A percentile compares a stretch with the other conserved stretches of the same genome.
These are phyloP conservation scores for Fusarium sp. DNA, from an alignment of 2,329 filamentous ascomycete genomes.

Conservation along the genomic window DNA sequence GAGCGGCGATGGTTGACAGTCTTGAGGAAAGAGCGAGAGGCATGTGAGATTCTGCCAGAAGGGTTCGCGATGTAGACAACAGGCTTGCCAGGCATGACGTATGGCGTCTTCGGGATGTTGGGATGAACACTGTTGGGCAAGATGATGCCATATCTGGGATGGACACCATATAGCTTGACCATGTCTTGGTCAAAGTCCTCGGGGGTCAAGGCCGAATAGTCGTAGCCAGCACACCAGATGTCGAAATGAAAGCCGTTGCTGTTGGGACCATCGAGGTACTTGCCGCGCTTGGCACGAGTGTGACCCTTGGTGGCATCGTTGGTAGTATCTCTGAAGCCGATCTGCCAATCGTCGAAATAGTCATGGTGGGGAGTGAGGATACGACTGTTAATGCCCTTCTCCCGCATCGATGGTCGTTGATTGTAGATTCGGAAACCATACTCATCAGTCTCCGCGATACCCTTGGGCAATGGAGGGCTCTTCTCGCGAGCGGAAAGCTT, in stretches of 20 bases:
- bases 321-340: slow-evolving; percentile 69
- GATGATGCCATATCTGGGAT: slow-evolving; percentile 66
- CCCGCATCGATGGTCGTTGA: slow-evolving; percentile 54
- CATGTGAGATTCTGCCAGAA: slow-evolving; percentile 60
- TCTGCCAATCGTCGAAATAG: slow-evolving; percentile 64
- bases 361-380: slow-evolving; percentile 62
- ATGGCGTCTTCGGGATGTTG: slow-evolving; percentile 48
- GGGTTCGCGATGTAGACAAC: slow-evolving; percentile 62
- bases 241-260: slow-evolving; percentile 67
- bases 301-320: slow-evolving; percentile 67
- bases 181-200: slow-evolving; percentile 64
- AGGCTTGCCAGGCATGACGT: slow-evolving; percentile 59
- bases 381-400: slow-evolving; percentile 63
- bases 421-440: slow-evolving; percentile 62
- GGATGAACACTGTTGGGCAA: slow-evolving; percentile 60
- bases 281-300: slow-evolving; percentile 64
- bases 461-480: slow-evolving; percentile 54
- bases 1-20: slow-evolving; percentile 51
- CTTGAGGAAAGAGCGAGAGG: slow-evolving; percentile 58
- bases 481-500: slow-evolving; percentile 51
- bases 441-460: slow-evolving; percentile 61
- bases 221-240: slow-evolving; percentile 64
- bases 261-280: slow-evolving; percentile 66
- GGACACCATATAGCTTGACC: slow-evolving; percentile 62
- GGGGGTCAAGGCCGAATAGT: slow-evolving; percentile 61